A percentile compares a stretch with the other conserved stretches of the same genome.
Evolutionary conservation across 805 yeast genomes (phyloP).

Genomic region (Teunomyces pallodes): DNA sequence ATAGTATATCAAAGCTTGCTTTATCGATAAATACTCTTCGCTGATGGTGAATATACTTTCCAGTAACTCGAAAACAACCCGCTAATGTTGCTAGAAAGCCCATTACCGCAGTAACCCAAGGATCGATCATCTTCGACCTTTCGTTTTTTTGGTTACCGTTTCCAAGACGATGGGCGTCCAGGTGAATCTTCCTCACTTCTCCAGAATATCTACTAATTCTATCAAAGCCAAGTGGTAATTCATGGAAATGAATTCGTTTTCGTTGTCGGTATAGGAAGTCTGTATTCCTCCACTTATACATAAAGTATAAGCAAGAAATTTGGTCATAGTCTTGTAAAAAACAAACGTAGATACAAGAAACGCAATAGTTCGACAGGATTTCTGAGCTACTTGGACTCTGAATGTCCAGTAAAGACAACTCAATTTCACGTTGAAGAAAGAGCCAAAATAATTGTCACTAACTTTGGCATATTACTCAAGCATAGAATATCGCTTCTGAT

Average conservation of each 20-base stretch:
- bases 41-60: conserved; percentile 12
- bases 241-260: background rate
- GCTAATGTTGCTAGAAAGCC: background rate
- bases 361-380: conserved; percentile 5
- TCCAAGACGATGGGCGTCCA: background rate
- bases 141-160: no score
- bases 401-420: background rate
- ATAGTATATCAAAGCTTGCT: conserved; percentile 6
- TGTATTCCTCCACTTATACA: background rate
- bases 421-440: conserved; percentile 3
- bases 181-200: conserved; percentile 5
- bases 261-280: conserved; percentile 5
- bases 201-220: conserved; percentile 7
- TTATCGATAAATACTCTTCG: conserved; percentile 8
- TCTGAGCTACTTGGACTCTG: conserved; percentile 4
- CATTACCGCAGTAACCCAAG: background rate
- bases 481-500: background rate
- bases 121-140: background rate
- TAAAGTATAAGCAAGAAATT: background rate
- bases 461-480: conserved; percentile 10
- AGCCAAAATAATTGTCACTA: conserved; percentile 8
- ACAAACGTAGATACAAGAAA: conserved; percentile 2
- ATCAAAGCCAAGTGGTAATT: conserved; percentile 10
- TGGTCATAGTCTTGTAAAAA: conserved; percentile 2
- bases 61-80: background rate